Evolutionary conservation across 2,329 filamentous ascomycete species (phyloP).

Genomic region (Cucurbitaria berberidis): DNA sequence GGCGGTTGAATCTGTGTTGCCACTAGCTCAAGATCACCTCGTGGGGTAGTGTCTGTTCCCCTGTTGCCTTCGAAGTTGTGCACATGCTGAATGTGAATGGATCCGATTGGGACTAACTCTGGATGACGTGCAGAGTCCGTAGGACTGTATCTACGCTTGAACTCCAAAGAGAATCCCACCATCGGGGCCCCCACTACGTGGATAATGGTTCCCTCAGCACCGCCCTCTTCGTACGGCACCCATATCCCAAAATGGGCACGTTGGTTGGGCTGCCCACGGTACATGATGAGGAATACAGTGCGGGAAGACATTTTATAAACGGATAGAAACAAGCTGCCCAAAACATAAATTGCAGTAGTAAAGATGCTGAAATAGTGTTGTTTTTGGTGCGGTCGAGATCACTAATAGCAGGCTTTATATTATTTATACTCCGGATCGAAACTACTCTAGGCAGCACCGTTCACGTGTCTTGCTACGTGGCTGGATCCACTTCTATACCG

Average conservation of each 20-base stretch:
- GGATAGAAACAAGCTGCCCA: neutral
- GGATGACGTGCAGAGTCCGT: slow-evolving; percentile 7
- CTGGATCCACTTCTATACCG: too few species aligned
- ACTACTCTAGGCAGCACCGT: too few species aligned
- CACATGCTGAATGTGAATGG: neutral
- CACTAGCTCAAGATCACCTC: slow-evolving; percentile 32
- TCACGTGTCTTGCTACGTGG: too few species aligned
- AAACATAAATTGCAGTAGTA: too few species aligned
- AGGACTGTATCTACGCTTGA: slow-evolving; percentile 36
- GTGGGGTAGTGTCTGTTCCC: slow-evolving; percentile 25
- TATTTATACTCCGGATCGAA: too few species aligned
- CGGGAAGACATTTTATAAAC: neutral
- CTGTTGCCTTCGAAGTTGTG: slow-evolving; percentile 1
- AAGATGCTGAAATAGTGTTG: too few species aligned
- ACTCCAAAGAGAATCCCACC: slow-evolving; percentile 39
- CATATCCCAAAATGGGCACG: slow-evolving; percentile 11
- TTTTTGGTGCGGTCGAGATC: too few species aligned
- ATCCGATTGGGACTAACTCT: slow-evolving; percentile 1
- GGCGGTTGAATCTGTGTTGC: slow-evolving; percentile 38
- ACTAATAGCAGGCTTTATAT: too few species aligned
- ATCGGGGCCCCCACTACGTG: slow-evolving; percentile 43
- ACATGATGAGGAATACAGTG: neutral
- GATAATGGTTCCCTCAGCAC: slow-evolving; percentile 33
- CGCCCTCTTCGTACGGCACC: neutral
- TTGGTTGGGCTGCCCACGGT: neutral